Evolutionary conservation across 176 grass and related monocot species (phyloP).

Genomic region (Aegilops speltoides): DNA sequence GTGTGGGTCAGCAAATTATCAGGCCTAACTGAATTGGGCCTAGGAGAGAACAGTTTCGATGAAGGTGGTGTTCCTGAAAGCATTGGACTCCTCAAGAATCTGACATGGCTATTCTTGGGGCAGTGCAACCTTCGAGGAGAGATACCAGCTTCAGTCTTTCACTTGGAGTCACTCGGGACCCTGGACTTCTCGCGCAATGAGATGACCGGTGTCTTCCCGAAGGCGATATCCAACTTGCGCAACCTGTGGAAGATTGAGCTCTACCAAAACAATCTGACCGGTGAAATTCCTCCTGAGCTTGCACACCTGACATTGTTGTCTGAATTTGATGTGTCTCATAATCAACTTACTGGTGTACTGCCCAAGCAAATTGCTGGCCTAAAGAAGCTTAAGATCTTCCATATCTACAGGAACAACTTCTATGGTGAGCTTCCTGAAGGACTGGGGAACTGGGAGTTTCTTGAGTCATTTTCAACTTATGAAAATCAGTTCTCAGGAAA

Average conservation of each 20-base stretch:
- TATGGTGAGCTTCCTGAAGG: constrained; percentile 75
- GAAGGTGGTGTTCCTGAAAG: constrained; percentile 64
- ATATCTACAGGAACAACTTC: constrained; percentile 78
- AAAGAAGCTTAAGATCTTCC: constrained; percentile 79
- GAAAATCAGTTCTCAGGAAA: constrained; percentile 77
- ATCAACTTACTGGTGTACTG: constrained; percentile 66
- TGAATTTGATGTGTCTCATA: constrained; percentile 95
- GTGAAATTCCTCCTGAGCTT: constrained; percentile 80
- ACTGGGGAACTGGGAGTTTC: constrained; percentile 67
- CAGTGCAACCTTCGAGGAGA: constrained; percentile 80
- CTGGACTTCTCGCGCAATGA: constrained; percentile 92
- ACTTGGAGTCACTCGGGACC: constrained; percentile 63
- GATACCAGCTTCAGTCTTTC: constrained; percentile 68
- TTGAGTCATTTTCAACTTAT: constrained; percentile 89
- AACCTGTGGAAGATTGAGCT: constrained; percentile 96
- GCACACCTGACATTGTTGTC: constrained; percentile 54
- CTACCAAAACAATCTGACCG: constrained; percentile 90
- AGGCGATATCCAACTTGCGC: constrained; percentile 65
- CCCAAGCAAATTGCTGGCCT: constrained; percentile 57
- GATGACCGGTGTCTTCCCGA: constrained; percentile 66
- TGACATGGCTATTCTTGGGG: constrained; percentile 84
- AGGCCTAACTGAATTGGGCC: constrained; percentile 55
- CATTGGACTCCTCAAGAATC: constrained; percentile 76
- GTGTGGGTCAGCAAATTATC: constrained; percentile 57
- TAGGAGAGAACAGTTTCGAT: constrained; percentile 82